These are phyloP conservation scores for Ramichloridium luteum DNA, from an alignment of 2,329 filamentous ascomycete species.

Conservation along the genomic window DNA sequence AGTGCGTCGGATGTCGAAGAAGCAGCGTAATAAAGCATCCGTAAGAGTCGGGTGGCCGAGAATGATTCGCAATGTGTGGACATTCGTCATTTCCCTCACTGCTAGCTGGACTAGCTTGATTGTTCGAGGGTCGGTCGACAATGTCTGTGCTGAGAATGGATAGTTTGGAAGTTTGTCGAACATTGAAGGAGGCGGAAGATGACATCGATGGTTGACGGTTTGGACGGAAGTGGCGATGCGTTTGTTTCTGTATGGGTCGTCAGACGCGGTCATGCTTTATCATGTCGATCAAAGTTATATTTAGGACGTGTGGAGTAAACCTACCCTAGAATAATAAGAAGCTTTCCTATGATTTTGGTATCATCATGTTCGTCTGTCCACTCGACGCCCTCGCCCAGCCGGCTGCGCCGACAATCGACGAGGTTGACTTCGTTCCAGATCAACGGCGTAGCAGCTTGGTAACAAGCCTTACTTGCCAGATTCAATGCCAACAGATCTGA, in stretches of 20 bases:
- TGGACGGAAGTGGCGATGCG: slow-evolving; percentile 32
- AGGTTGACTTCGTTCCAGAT: slow-evolving; percentile 33
- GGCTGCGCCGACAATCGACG: slow-evolving; percentile 26
- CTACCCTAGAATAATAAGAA: slow-evolving; percentile 30
- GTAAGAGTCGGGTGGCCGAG: slow-evolving; percentile 33
- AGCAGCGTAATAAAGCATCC: slow-evolving; percentile 28
- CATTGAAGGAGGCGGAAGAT: slow-evolving; percentile 33
- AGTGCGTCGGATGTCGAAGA: slow-evolving; percentile 23
- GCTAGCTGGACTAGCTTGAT: slow-evolving; percentile 29
- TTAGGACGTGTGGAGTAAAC: too few relatives aligned
- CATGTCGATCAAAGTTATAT: too few relatives aligned
- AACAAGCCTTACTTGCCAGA: slow-evolving; percentile 25
- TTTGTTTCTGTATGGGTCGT: neutral
- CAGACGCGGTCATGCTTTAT: neutral
- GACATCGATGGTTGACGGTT: slow-evolving; percentile 34
- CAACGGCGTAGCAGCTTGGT: slow-evolving; percentile 25
- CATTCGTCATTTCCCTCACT: slow-evolving; percentile 29
- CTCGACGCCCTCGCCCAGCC: slow-evolving; percentile 11
- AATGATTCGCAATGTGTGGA: slow-evolving; percentile 34
- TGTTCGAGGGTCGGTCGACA: slow-evolving; percentile 30
- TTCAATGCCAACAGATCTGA: slow-evolving; percentile 23
- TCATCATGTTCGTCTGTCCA: slow-evolving; percentile 32
- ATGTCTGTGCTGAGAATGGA: slow-evolving; percentile 27
- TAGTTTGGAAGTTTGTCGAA: slow-evolving; percentile 32
- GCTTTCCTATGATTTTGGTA: slow-evolving; percentile 31